phyloP scores from a whole-genome alignment of 495 filamentous ascomycete genomes.

The Penicillium parvum region DNA sequence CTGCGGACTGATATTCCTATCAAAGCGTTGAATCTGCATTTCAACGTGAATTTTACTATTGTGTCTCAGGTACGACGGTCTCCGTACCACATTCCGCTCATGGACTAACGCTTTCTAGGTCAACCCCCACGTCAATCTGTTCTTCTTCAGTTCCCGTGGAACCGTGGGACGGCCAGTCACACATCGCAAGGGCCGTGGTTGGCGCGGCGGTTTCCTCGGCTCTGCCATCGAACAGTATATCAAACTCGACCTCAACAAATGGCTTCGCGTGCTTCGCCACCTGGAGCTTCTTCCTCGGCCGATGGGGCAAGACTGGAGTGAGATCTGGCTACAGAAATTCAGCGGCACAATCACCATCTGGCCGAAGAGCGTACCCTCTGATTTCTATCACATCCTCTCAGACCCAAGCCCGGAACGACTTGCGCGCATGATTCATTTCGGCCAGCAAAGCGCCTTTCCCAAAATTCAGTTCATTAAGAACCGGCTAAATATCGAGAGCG shows the following conservation, averaged over 20 bases:
- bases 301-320: conserved; percentile 92
- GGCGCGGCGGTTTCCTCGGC: conserved; percentile 92
- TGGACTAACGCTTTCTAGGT: conserved; percentile 43
- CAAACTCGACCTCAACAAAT: conserved; percentile 92
- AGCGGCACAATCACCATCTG: conserved; percentile 94
- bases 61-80: conserved; percentile 63
- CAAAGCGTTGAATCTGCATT: conserved; percentile 87
- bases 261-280: conserved; percentile 89
- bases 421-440: conserved; percentile 80
- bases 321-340: conserved; percentile 94
- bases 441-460: conserved; percentile 80
- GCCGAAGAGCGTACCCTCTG: conserved; percentile 68
- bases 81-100: neutral
- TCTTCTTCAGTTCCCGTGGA: conserved; percentile 94
- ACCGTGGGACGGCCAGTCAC: conserved; percentile 90
- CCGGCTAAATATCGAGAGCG: conserved; percentile 72
- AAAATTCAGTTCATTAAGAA: conserved; percentile 89
- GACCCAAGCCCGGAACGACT: conserved; percentile 74
- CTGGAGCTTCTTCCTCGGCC: conserved; percentile 86
- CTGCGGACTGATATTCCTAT: conserved; percentile 93
- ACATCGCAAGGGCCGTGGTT: conserved; percentile 87
- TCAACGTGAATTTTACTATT: conserved; percentile 96
- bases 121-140: conserved; percentile 95
- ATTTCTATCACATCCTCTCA: conserved; percentile 81
- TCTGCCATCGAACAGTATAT: conserved; percentile 91